Percentiles rank a stretch among this genome's conserved stretches.
These are phyloP conservation scores for Cephalotrichum gorgonifer DNA, from an alignment of 2,329 filamentous ascomycete species.

Conservation along the genomic window DNA sequence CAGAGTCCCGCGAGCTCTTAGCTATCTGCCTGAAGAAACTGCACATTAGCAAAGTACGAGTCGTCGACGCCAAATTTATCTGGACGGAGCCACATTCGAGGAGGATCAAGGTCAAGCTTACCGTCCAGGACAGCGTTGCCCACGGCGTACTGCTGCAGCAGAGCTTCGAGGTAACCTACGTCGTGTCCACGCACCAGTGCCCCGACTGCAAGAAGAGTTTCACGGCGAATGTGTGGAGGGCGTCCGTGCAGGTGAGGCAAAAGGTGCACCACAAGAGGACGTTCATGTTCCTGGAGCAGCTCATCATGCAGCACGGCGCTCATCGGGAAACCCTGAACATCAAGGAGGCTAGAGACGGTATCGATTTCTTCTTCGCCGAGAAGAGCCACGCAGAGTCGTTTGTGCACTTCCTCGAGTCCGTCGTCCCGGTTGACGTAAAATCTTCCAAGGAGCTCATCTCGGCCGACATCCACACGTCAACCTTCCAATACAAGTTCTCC, in stretches of 20 bases:
- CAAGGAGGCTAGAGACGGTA: constrained; percentile 88
- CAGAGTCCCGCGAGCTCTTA: constrained; percentile 84
- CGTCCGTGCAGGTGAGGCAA: constrained; percentile 87
- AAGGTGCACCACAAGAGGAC: constrained; percentile 92
- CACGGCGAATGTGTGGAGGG: constrained; percentile 92
- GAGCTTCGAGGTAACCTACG: constrained; percentile 87
- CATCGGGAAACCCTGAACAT: constrained; percentile 95
- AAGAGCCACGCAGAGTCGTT: constrained; percentile 89
- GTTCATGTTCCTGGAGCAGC: constrained; percentile 68
- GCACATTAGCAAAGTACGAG: constrained; percentile 75
- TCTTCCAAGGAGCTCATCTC: constrained; percentile 80
- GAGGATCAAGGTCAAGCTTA: constrained; percentile 89
- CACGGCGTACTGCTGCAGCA: constrained; percentile 71
- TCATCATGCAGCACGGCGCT: constrained; percentile 88
- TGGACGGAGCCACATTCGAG: constrained; percentile 98
- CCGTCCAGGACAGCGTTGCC: constrained; percentile 63
- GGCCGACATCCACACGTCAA: constrained; percentile 81
- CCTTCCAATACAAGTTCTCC: constrained; percentile 89
- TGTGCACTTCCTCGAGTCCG: constrained; percentile 78
- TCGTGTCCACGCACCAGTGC: constrained; percentile 87
- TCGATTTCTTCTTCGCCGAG: constrained; percentile 90
- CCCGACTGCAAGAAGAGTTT: constrained; percentile 92
- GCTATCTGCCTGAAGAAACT: constrained; percentile 86
- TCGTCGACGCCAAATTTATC: constrained; percentile 92
- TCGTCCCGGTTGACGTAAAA: constrained; percentile 68